These are phyloP conservation scores for Xylaria flabelliformis DNA, from an alignment of 495 filamentous ascomycete genomes.

Conservation along the genomic window DNA sequence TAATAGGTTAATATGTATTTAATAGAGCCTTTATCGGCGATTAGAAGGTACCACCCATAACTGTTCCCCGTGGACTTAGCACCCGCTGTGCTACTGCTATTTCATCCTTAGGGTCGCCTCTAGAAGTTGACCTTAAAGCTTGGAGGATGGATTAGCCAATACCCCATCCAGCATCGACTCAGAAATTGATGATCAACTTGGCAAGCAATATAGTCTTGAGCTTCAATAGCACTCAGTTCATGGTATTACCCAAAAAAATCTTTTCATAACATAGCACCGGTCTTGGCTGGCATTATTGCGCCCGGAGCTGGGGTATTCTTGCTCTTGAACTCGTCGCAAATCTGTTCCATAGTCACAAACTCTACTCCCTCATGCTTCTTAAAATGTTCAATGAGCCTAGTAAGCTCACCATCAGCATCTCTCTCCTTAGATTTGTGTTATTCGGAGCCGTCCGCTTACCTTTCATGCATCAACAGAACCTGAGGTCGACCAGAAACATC, in stretches of 20 bases:
- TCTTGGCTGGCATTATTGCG: constrained; percentile 67
- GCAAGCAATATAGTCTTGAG: too few species aligned
- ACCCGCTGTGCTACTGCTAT: too few species aligned
- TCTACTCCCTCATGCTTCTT: constrained; percentile 61
- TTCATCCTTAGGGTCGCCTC: too few species aligned
- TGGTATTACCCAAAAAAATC: too few species aligned
- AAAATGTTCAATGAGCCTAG: constrained; percentile 52
- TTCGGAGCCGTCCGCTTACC: constrained; percentile 17
- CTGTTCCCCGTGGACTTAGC: too few species aligned
- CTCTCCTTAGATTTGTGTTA: not conserved
- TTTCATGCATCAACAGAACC: constrained; percentile 63
- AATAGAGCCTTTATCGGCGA: not conserved
- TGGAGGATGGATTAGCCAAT: too few species aligned
- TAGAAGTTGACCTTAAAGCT: too few species aligned
- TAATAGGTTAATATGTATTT: not conserved
- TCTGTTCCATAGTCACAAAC: constrained; percentile 62
- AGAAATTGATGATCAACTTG: too few species aligned
- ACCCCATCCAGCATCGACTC: too few species aligned
- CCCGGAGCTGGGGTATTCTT: constrained; percentile 68
- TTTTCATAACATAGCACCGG: constrained; percentile 54
- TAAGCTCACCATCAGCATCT: not conserved
- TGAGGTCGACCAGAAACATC: constrained; percentile 66
- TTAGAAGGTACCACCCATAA: too few species aligned
- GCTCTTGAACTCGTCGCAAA: constrained; percentile 61
- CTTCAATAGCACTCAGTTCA: too few species aligned